Evolutionary conservation across 2,329 filamentous ascomycete genomes (phyloP).

Genomic region (Aspergillus felis): DNA sequence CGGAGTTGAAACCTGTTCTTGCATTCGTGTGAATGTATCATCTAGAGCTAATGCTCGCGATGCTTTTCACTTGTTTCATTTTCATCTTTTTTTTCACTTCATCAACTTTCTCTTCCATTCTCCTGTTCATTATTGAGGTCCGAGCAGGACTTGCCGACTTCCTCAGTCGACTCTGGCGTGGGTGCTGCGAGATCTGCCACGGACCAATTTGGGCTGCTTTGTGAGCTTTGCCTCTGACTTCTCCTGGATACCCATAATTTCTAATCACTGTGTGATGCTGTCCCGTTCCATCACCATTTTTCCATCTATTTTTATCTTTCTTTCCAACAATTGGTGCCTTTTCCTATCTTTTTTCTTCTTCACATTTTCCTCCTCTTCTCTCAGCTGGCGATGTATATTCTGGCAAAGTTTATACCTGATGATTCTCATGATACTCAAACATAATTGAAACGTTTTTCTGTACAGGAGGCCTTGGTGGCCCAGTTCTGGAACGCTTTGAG

Average conservation of each 20-base stretch:
- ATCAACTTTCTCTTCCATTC: conserved; percentile 11
- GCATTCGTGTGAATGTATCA: neutral
- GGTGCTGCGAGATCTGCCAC: neutral
- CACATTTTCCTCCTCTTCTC: conserved; percentile 4
- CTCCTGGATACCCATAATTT: conserved; percentile 23
- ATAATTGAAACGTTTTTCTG: conserved; percentile 11
- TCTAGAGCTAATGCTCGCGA: neutral
- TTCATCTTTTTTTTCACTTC: conserved; percentile 2
- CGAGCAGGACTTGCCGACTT: conserved; percentile 14
- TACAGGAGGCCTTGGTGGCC: conserved; percentile 3
- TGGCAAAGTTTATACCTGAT: conserved; percentile 12
- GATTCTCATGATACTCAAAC: conserved; percentile 18
- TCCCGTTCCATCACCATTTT: conserved; percentile 7
- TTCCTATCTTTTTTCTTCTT: conserved; percentile 1
- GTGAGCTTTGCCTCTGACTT: conserved; percentile 17
- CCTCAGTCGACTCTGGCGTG: conserved; percentile 1
- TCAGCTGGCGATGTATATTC: conserved; percentile 5
- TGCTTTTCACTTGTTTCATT: conserved; percentile 12
- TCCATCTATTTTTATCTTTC: neutral
- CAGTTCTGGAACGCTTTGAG: neutral
- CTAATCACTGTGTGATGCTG: conserved; percentile 21
- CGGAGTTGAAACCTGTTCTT: neutral
- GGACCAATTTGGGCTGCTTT: conserved; percentile 4
- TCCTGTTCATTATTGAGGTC: conserved; percentile 6
- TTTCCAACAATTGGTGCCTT: conserved; percentile 4